Evolutionary conservation across 768 basidiomycete genomes (phyloP).

Genomic region (Ramaria rubella): DNA sequence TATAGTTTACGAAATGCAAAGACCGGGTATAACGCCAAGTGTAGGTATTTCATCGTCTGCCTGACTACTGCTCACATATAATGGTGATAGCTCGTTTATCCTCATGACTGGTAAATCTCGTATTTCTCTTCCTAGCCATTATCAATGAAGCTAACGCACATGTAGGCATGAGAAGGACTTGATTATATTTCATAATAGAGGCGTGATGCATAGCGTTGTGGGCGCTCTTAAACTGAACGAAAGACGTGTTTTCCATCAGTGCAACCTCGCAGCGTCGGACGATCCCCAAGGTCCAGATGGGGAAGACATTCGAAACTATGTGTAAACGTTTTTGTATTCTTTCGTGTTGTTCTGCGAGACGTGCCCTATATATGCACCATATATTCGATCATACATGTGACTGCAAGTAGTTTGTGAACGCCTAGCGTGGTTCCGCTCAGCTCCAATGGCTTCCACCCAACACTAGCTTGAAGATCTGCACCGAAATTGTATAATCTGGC

Average conservation of each 20-base stretch:
- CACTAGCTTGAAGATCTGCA: no score
- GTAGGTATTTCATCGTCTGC: slow-evolving; percentile 33
- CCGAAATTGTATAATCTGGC: no score
- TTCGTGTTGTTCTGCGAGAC: no score
- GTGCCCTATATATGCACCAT: no score
- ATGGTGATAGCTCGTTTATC: slow-evolving; percentile 60
- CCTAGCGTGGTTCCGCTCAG: no score
- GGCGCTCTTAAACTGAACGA: slow-evolving; percentile 57
- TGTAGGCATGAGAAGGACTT: slow-evolving; percentile 56
- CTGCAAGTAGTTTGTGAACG: no score
- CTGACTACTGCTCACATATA: not conserved
- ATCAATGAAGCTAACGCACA: not conserved
- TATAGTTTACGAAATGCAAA: slow-evolving; percentile 78
- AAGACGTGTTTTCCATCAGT: slow-evolving; percentile 75
- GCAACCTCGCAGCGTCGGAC: slow-evolving; percentile 75
- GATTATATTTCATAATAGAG: slow-evolving; percentile 82
- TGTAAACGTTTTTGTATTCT: no score
- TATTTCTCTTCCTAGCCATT: not conserved
- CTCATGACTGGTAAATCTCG: slow-evolving; percentile 70
- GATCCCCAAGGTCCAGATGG: slow-evolving; percentile 59
- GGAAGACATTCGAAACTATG: slow-evolving; percentile 62
- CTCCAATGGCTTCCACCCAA: no score
- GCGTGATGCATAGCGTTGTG: slow-evolving; percentile 72
- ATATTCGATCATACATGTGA: no score
- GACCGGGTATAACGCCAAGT: slow-evolving; percentile 79